Conservation (phyloP, 768 basidiomycete genomes). For the Kockovaella imperatae region DNA sequence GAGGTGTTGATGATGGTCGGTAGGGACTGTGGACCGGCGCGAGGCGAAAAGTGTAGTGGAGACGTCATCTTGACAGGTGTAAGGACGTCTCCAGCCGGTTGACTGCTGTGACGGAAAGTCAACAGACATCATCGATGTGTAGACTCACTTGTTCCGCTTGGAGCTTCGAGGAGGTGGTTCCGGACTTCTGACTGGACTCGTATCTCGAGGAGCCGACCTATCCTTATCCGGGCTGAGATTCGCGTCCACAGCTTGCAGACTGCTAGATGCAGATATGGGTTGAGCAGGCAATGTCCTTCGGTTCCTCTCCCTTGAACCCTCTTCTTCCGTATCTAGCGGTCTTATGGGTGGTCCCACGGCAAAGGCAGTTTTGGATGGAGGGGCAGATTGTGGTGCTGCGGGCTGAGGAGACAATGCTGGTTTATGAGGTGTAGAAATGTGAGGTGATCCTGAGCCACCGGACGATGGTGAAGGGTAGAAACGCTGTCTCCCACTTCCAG, state of each 20-base stretch:
- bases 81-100: too few species aligned
- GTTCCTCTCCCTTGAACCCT: slow-evolving; percentile 13
- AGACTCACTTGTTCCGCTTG: slow-evolving; percentile 21
- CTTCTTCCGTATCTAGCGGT: slow-evolving; percentile 2
- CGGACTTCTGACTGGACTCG: slow-evolving; percentile 18
- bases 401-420: neutral
- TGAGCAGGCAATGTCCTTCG: slow-evolving; percentile 20
- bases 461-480: neutral
- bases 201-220: too few species aligned
- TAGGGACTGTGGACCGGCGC: neutral
- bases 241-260: neutral
- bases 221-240: slow-evolving; percentile 10
- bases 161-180: slow-evolving; percentile 29
- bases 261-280: slow-evolving; percentile 3
- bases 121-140: neutral
- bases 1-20: slow-evolving; percentile 22
- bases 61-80: neutral
- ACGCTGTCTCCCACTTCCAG: slow-evolving; percentile 1
- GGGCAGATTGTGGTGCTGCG: slow-evolving; percentile 15
- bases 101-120: neutral
- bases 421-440: neutral
- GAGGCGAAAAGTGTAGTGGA: neutral
- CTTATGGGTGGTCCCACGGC: slow-evolving; percentile 1
- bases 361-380: slow-evolving; percentile 23
- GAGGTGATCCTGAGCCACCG: neutral